These are phyloP conservation scores for Austroboletus eburneus DNA, from an alignment of 768 basidiomycete genomes.

Conservation along the genomic window DNA sequence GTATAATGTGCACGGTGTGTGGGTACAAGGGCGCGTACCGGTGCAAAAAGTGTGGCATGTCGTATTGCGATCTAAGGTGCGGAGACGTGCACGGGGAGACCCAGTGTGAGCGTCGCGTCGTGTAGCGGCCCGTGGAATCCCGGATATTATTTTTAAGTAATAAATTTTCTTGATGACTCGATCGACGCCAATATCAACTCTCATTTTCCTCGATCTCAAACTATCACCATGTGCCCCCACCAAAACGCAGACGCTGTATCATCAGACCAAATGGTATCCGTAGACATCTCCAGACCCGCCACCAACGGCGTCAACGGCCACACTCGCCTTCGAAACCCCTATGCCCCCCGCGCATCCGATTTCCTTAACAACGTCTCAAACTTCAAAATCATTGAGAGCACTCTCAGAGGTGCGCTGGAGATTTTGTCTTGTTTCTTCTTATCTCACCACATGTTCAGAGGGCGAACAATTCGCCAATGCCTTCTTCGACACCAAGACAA, in stretches of 20 bases:
- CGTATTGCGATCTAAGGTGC: conserved; percentile 73
- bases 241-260: conserved; percentile 44
- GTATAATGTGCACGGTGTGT: conserved; percentile 79
- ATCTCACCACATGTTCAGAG: conserved; percentile 47
- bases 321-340: conserved; percentile 59
- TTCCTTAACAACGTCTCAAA: conserved; percentile 90
- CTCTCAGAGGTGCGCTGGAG: conserved; percentile 71
- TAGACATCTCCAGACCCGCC: conserved; percentile 38
- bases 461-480: conserved; percentile 99
- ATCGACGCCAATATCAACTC: not conserved
- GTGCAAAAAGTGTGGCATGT: conserved; percentile 72
- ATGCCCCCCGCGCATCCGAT: conserved; percentile 87
- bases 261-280: conserved; percentile 63
- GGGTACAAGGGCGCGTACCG: conserved; percentile 81
- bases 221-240: conserved; percentile 45
- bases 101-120: conserved; percentile 70
- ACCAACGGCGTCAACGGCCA: conserved; percentile 21
- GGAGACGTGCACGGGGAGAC: conserved; percentile 74
- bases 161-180: conserved; percentile 11
- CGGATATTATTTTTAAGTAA: too few species aligned
- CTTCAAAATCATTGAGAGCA: conserved; percentile 97
- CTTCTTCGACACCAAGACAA: conserved; percentile 99
- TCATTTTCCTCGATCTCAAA: not conserved
- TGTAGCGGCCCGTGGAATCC: too few species aligned
- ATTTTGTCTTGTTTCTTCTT: not conserved